These are phyloP conservation scores for Aspergillus ochraceoroseus DNA, from an alignment of 2,329 filamentous ascomycete genomes.

Conservation along the genomic window DNA sequence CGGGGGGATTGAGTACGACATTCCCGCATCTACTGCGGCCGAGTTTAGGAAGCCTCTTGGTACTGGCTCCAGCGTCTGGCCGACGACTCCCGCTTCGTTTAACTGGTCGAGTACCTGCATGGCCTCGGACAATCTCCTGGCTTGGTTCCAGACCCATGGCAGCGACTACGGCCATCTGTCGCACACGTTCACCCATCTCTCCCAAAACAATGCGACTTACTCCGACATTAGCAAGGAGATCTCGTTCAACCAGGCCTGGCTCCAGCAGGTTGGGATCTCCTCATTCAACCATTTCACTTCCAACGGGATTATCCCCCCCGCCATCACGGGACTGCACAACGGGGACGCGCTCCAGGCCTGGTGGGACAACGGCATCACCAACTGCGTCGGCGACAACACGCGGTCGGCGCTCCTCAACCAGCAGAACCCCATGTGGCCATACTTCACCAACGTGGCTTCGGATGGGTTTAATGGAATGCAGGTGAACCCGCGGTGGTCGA, in stretches of 20 bases:
- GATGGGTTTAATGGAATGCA: slow-evolving; percentile 55
- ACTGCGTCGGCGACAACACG: slow-evolving; percentile 62
- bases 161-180: slow-evolving; percentile 56
- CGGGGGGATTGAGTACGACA: slow-evolving; percentile 45
- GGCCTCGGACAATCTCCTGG: slow-evolving; percentile 47
- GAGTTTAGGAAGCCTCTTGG: slow-evolving; percentile 51
- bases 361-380: slow-evolving; percentile 55
- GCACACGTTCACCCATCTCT: slow-evolving; percentile 59
- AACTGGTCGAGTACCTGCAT: slow-evolving; percentile 50
- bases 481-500: slow-evolving; percentile 57
- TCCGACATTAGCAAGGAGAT: slow-evolving; percentile 55
- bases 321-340: slow-evolving; percentile 61
- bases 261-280: slow-evolving; percentile 51
- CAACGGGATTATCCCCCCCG: slow-evolving; percentile 57
- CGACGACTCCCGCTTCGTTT: slow-evolving; percentile 43
- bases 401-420: slow-evolving; percentile 51
- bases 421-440: slow-evolving; percentile 52
- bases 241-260: slow-evolving; percentile 57
- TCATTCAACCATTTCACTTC: slow-evolving; percentile 47
- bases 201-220: slow-evolving; percentile 58
- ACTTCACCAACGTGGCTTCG: slow-evolving; percentile 47
- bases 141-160: slow-evolving; percentile 51
- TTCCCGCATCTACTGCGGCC: slow-evolving; percentile 45
- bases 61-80: slow-evolving; percentile 50
- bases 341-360: slow-evolving; percentile 58